phyloP scores from a whole-genome alignment of 2,329 filamentous ascomycete genomes.

The Zelopaecilomyces penicillatus region DNA sequence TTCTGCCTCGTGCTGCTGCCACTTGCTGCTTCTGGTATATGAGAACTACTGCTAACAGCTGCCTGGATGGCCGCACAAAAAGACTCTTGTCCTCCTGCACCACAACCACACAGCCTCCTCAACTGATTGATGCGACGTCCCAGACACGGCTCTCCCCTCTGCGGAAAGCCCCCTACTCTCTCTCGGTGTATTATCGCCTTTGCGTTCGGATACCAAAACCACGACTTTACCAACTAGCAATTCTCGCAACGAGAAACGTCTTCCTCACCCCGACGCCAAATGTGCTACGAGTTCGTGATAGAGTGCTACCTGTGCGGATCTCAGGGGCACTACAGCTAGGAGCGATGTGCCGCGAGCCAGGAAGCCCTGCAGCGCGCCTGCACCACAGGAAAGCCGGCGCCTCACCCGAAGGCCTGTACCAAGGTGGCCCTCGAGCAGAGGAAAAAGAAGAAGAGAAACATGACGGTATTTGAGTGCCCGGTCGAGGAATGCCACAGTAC shows the following conservation, averaged over 20 bases:
- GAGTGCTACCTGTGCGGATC: conserved; percentile 6
- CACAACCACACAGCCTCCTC: too few relatives aligned
- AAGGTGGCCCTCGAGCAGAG: conserved; percentile 3
- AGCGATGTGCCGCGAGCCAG: conserved; percentile 3
- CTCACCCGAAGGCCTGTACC: conserved; percentile 4
- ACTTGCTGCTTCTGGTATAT: too few relatives aligned
- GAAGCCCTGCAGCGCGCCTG: conserved; percentile 2
- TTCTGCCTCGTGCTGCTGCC: too few relatives aligned
- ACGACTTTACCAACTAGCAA: too few relatives aligned
- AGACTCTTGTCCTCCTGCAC: too few relatives aligned
- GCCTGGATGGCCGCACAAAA: too few relatives aligned
- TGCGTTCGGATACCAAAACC: too few relatives aligned
- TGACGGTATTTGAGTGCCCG: conserved; percentile 7
- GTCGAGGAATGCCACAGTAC: conserved; percentile 7
- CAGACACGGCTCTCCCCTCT: too few relatives aligned
- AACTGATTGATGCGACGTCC: too few relatives aligned
- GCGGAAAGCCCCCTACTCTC: too few relatives aligned
- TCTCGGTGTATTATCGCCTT: too few relatives aligned
- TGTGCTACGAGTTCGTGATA: conserved; percentile 7
- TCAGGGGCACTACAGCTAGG: conserved; percentile 6
- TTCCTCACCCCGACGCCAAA: neutral
- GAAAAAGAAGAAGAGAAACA: conserved; percentile 1
- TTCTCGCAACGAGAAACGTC: neutral
- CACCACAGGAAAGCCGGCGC: neutral
- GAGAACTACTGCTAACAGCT: too few relatives aligned